These are phyloP conservation scores for Jackrogersella minutella DNA, from an alignment of 495 filamentous ascomycete genomes.

Conservation along the genomic window DNA sequence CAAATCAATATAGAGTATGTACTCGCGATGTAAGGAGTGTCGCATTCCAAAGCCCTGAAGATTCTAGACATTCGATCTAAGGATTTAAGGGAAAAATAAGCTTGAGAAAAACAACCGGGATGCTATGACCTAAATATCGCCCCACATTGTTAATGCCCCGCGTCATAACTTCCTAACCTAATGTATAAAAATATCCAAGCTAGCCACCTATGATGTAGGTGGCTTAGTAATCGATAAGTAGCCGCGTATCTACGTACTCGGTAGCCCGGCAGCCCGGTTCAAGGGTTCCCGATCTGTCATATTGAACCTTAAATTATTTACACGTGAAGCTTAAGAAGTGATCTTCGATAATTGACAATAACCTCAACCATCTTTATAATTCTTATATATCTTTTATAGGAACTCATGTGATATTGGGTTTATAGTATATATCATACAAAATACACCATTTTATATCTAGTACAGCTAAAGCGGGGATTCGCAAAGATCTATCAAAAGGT, in stretches of 20 bases:
- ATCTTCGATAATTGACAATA: not conserved
- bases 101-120: conserved; percentile 17
- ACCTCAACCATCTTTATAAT: not conserved
- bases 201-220: conserved; percentile 2
- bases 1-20: conserved; percentile 1
- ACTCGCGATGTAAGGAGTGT: conserved; percentile 26
- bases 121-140: conserved; percentile 24
- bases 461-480: not conserved
- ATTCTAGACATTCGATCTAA: conserved; percentile 12
- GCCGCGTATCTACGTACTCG: not conserved
- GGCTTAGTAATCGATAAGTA: not conserved
- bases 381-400: not conserved
- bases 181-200: no score
- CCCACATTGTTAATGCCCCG: conserved; percentile 28
- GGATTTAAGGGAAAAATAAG: not conserved
- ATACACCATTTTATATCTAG: not conserved
- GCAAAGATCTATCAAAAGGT: not conserved
- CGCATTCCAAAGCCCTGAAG: conserved; percentile 22
- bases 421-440: conserved; percentile 2
- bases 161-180: conserved; percentile 25
- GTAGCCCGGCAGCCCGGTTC: conserved; percentile 19
- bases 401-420: not conserved
- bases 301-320: conserved; percentile 3
- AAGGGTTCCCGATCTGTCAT: conserved; percentile 21
- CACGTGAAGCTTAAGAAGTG: conserved; percentile 1